These are phyloP conservation scores for Podila epicladia DNA, from an alignment of 192 early-diverging fungal genomes.

Conservation along the genomic window DNA sequence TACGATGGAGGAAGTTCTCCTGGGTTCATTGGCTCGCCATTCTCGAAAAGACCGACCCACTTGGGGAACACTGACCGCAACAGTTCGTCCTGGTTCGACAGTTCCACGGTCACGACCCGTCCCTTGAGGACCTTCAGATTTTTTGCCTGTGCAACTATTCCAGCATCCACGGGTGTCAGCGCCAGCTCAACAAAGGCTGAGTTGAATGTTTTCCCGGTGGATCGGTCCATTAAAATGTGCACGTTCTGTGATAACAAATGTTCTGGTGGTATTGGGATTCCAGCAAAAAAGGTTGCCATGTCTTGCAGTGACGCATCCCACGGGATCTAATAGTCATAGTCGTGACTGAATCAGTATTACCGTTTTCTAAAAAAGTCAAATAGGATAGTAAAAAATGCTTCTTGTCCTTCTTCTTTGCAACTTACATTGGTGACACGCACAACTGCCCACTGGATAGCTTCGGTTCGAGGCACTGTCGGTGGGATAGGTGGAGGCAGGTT, in stretches of 20 bases:
- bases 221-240: slow-evolving; percentile 61
- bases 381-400: background rate
- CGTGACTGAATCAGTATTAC: background rate
- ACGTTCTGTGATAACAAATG: slow-evolving; percentile 59
- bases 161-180: slow-evolving; percentile 57
- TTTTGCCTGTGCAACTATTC: slow-evolving; percentile 62
- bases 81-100: slow-evolving; percentile 66
- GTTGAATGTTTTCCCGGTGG: slow-evolving; percentile 76
- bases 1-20: background rate
- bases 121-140: slow-evolving; percentile 70
- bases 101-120: slow-evolving; percentile 60
- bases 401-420: background rate
- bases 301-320: slow-evolving; percentile 70
- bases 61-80: slow-evolving; percentile 64
- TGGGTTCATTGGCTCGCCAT: slow-evolving; percentile 50
- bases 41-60: slow-evolving; percentile 64
- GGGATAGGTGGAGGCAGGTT: slow-evolving; percentile 28
- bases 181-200: slow-evolving; percentile 75
- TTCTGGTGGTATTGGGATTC: slow-evolving; percentile 50
- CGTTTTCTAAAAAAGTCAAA: background rate
- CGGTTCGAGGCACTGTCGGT: slow-evolving; percentile 14
- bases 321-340: slow-evolving; percentile 52
- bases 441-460: slow-evolving; percentile 41
- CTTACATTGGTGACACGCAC: slow-evolving; percentile 42
- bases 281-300: slow-evolving; percentile 55